Percentiles rank a stretch among this genome's conserved stretches.
These are phyloP conservation scores for Penicillium atrosanguineum DNA, from an alignment of 495 filamentous ascomycete species.

Conservation along the genomic window DNA sequence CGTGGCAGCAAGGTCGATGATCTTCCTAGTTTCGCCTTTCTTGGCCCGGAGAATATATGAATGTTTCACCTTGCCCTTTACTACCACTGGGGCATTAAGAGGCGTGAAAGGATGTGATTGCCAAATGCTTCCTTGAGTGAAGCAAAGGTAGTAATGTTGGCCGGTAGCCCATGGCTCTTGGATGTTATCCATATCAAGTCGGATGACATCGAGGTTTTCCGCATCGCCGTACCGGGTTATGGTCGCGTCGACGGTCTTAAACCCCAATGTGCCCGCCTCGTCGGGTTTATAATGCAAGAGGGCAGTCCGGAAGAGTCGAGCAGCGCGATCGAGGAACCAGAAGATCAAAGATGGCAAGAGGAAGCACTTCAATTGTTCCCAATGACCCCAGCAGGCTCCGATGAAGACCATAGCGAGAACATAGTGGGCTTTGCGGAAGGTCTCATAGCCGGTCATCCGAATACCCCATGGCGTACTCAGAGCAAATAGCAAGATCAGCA, in stretches of 20 bases:
- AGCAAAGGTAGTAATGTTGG: slow-evolving; percentile 66
- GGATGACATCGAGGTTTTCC: slow-evolving; percentile 51
- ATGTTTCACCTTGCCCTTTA: slow-evolving; percentile 41
- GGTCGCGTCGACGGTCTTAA: slow-evolving; percentile 45
- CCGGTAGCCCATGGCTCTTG: slow-evolving; percentile 58
- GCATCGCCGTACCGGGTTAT: slow-evolving; percentile 47
- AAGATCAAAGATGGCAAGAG: slow-evolving; percentile 59
- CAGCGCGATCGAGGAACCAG: slow-evolving; percentile 53
- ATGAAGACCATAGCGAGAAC: slow-evolving; percentile 63
- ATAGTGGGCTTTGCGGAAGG: slow-evolving; percentile 64
- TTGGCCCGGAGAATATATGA: slow-evolving; percentile 61
- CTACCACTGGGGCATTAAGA: slow-evolving; percentile 41
- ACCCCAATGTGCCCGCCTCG: slow-evolving; percentile 32
- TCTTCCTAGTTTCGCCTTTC: slow-evolving; percentile 56
- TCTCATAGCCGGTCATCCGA: slow-evolving; percentile 62
- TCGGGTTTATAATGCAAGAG: slow-evolving; percentile 50
- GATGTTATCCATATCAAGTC: slow-evolving; percentile 54
- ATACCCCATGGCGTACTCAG: slow-evolving; percentile 55
- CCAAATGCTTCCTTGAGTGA: slow-evolving; percentile 58
- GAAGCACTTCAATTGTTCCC: slow-evolving; percentile 59
- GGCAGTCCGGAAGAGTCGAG: slow-evolving; percentile 48
- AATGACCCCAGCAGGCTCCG: slow-evolving; percentile 67
- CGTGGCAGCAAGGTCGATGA: slow-evolving; percentile 42
- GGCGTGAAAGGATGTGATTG: slow-evolving; percentile 70
- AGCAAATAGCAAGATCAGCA: slow-evolving; percentile 54